Base-by-base conservation (phyloP, 768 basidiomycete genomes). In the Clitopilus hobsonii region DNA sequence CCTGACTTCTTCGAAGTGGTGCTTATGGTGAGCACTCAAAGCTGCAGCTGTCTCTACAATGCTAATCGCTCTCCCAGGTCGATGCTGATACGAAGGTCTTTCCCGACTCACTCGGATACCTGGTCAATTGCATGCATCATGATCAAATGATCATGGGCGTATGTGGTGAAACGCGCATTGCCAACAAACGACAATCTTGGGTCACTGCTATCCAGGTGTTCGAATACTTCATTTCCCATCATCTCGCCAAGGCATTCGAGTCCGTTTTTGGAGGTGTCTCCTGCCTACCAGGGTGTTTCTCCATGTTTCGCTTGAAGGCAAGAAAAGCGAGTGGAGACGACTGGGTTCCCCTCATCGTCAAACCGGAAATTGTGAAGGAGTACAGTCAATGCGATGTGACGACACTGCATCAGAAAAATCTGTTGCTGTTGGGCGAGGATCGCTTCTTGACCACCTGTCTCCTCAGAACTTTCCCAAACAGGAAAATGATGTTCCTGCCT, bases 121-220 rank as follows among this genome's bases (percentile, higher is more conserved):
- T 98, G 45, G 96, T 99, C 64, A 98, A 98, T 68, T 94, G 91
- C 72, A 95, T 98, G 94, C 95, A 98, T 61, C 90, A 97, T 69
- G 97, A 99, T 71, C 91, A 89, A 66, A 84, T 94, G 85, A 95
- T 98, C 68, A 99, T 99, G 97, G 97, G 97, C 26, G 90, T 94
- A 27, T 98, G 97, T 67, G 97, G 97, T 50, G 97, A 99, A 70
- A 99, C 97, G 4, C 88, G 96, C 23, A 97, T 99, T 71, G 94
- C 93, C 45, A 99, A 99, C 79, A 99, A 99, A 67, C 89, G 94
- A 22, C 85, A 94, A 57, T 94, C 94, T 20, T 99, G 97, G 97
- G 94, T 99, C 22, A 98, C 97, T 1, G 87, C 89, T 49, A 99
- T 99, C 63, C 97, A 99, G 69, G 96, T 98, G 38, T 95, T 94